Percentiles rank a stretch among this genome's conserved stretches.
Conservation (phyloP, 805 yeast species). For the Teunomyces kruisii region DNA sequence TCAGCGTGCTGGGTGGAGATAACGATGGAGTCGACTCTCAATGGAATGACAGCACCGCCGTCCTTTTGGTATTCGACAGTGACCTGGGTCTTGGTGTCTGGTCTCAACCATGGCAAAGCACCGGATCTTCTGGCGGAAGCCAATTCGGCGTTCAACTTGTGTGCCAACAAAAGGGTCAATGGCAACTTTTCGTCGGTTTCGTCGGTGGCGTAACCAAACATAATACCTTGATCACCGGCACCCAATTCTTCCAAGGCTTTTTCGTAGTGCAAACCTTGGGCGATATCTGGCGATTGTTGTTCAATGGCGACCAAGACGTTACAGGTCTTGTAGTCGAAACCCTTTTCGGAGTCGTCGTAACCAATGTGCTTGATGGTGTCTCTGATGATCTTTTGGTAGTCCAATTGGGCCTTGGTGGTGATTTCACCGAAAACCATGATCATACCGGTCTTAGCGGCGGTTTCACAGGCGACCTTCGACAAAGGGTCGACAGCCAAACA, state of each 20-base stretch:
- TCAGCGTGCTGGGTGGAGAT: conserved; percentile 98
- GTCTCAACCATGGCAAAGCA: conserved; percentile 93
- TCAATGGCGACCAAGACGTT: conserved; percentile 98
- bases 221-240: conserved; percentile 99
- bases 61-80: conserved; percentile 94
- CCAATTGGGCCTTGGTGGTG: conserved; percentile 93
- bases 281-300: conserved; percentile 99
- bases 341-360: conserved; percentile 92
- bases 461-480: conserved; percentile 99
- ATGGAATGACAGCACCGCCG: conserved; percentile 92
- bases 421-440: conserved; percentile 99
- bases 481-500: conserved; percentile 93
- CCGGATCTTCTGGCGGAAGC: conserved; percentile 98
- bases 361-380: conserved; percentile 99
- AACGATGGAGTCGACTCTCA: conserved; percentile 96
- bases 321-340: conserved; percentile 99
- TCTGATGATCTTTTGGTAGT: conserved; percentile 96
- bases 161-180: conserved; percentile 89
- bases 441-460: conserved; percentile 99
- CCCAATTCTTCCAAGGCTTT: conserved; percentile 95
- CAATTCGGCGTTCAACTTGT: conserved; percentile 93
- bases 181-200: conserved; percentile 98
- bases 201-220: conserved; percentile 99
- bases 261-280: conserved; percentile 98
- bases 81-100: conserved; percentile 99